Base-by-base conservation (phyloP, 257 asterid genomes). In the Anisodus tanguticus region DNA sequence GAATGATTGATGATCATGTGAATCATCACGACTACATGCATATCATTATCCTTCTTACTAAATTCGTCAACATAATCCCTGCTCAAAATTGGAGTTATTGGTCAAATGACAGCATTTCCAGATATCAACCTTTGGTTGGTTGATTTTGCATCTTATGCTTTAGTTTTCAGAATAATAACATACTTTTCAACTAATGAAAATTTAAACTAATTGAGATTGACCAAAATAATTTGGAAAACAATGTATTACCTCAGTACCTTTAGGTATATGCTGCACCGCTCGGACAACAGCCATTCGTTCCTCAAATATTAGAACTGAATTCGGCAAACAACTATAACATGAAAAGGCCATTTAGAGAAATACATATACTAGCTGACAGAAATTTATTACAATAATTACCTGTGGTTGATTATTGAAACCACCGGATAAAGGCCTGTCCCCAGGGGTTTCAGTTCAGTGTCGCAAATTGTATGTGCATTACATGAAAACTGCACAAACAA, bases 381-480 rank as follows among this genome's bases (percentile, higher is more conserved):
- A 84, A 82, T 35, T 55, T 60, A 64, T 41, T 62, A 67, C 5
- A 84, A 86, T 41, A 68, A 37, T 86, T 86, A 97, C 99, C 99
- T 93, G 91, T 97, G 99, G 88, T 97, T 97, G 87, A 97, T 93
- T 84, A 92, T 87, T 59, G 99, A 93, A 85, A 97, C 83, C 58
- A 92, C 92, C n/a, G 98, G 98, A 85, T 90, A 97, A 26, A 97
- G 87, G 84, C 99, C 98, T 9, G 99, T 97, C 85, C 95, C 99
- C 83, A 90, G 90, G 82, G 99, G 97, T 88, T 93, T 92, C 89
- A 97, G 88, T 89, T 95, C 99, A 84, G 92, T 84, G 47, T 97
- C 98, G 90, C 98, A 95, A 82, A 97, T 92, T 62, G 97, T 91
- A 90, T 97, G 99, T 35, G 99, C 99, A 90, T 97, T 97, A 95